Evolutionary conservation across 1,284 basidiomycete genomes (phyloP), one percentile per base, ranked within the genome.

Genomic region (Wallemia ichthyophaga): DNA sequence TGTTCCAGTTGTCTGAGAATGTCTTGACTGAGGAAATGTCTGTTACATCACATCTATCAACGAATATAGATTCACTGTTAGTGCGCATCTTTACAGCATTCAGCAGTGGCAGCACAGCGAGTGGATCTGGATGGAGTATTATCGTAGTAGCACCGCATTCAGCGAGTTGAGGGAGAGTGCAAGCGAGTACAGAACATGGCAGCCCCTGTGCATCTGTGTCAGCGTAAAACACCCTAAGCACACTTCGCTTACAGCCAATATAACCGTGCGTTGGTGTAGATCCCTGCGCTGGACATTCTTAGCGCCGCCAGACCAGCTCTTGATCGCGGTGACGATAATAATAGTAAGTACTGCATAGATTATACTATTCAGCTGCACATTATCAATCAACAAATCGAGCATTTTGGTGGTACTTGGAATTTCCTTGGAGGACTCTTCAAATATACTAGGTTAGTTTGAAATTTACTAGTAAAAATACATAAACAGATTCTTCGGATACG

Each of bases 1-100:
- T 48, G 37, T 48, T 48, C 37, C 37, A 48, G 37, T 48, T 48
- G 37, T 48, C 37, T 48, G 37, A 48, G 37, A 48, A 48, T 48
- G 11, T 21, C 37, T 48, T 48, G 37, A 48, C 37, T 13, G 37
- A 48, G 5, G 7, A 5, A 11, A 21, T 21, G n/a, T 48, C 37
- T 17, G 11, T 48, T 5, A 48, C 3, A 48, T 48, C 37, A 21
- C 37, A 48, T 19, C n/a, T 48, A 3, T 48, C 37, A 21, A 19
- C 37, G n/a, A 15, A 48, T 15, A 48, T 48, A n/a, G n/a, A n/a
- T 11, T 48, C 37, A 21, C 5, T 19, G 37, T 48, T 21, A 5
- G 13, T 11, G 37, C 37, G 11, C 9, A 48, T 17, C 5, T 19
- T 11, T 11, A 48, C n/a, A 5, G 37, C 37, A 19, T 48, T 48